Base-by-base conservation (phyloP, 2,329 filamentous ascomycete genomes). In the Zalaria obscura region DNA sequence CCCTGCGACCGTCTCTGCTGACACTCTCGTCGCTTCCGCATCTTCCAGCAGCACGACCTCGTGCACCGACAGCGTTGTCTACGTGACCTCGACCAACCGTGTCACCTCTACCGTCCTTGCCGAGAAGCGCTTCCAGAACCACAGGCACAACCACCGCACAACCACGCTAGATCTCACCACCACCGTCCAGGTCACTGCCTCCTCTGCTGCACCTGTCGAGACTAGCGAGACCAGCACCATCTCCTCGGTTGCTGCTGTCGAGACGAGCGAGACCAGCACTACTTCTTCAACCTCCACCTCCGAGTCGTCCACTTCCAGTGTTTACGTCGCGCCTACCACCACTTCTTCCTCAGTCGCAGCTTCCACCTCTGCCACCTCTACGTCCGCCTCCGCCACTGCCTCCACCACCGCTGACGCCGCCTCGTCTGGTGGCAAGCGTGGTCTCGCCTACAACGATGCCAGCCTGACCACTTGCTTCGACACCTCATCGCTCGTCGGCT, bases 381-480 rank as follows among this genome's bases (percentile, higher is more conserved):
- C 48, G 29, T 46, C 47, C 8, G 45, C 48, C 27, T 34, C 47
- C 5, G 43, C 45, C 29, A 46, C 53, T 27, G 44, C 55, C 11
- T 48, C 52, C 29, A 45, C 48, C 35, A 37, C 48, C 29, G 38
- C 51, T 39, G 52, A 35, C 10, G 39, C 49, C 32, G 39, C 46
- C 28, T 42, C 47, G 44, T 54, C 55, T 52, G 55, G 51, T 26
- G 56, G 58, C 52, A 80, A 82, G 74, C 77, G 78, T 56, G 80
- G 80, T 60, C 60, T 83, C 39, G 74, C 74, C 39, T 85, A 78
- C 72, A 83, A 83, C 60, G 64, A 74, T 28, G 67, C 67, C 42
- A 51, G 49, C 27, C 64, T 80, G 31, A 69, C 72, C 56, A 60
- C 65, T 41, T 52, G 60, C 47, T 78, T 83, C 57, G 53, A 62